phyloP scores from a whole-genome alignment of 2,329 filamentous ascomycete species.

The Aspergillus arachidicola region DNA sequence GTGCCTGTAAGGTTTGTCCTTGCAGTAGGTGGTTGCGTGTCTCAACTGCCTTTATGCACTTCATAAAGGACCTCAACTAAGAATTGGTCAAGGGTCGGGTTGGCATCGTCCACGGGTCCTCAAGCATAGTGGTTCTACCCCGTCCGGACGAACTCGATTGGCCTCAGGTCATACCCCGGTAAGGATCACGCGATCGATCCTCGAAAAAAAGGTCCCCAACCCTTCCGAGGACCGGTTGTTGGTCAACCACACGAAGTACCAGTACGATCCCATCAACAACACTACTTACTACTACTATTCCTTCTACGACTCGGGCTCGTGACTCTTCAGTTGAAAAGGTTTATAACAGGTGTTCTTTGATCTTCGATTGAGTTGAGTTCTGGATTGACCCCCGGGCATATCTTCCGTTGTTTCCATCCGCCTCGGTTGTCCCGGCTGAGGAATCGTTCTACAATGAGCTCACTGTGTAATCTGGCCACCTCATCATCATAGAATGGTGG shows the following conservation, averaged over 20 bases:
- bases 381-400: not conserved
- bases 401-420: not conserved
- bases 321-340: not conserved
- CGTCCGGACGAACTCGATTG: not conserved
- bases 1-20: conserved; percentile 6
- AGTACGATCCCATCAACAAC: not conserved
- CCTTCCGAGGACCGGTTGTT: not conserved
- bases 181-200: conserved; percentile 4
- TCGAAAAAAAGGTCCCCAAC: not conserved
- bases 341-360: not conserved
- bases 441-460: not conserved
- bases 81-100: not conserved
- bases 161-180: not conserved
- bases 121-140: not conserved
- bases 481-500: not conserved
- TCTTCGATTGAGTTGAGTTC: not conserved
- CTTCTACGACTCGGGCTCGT: not conserved
- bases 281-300: not conserved
- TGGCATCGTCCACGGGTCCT: not conserved
- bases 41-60: not conserved
- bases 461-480: not conserved
- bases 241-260: not conserved
- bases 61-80: not conserved
- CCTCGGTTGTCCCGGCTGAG: not conserved
- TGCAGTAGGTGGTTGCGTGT: conserved; percentile 5